Percentiles rank a stretch among this genome's conserved stretches.
Conservation (phyloP, 495 filamentous ascomycete species). For the Terfezia boudieri region DNA sequence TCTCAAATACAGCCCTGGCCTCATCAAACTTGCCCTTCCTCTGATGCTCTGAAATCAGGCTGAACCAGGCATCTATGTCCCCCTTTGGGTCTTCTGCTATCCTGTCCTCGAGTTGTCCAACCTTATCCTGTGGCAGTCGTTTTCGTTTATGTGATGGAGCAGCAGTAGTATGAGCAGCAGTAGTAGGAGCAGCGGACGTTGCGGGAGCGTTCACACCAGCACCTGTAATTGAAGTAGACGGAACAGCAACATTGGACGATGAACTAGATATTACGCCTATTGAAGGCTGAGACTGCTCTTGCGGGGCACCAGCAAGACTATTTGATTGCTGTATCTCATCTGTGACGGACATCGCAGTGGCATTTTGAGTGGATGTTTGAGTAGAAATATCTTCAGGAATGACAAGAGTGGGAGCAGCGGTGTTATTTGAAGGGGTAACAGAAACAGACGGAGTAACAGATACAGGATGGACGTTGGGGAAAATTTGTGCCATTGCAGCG, state of each 20-base stretch:
- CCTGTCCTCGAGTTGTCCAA: constrained; percentile 72
- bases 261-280: background rate
- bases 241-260: background rate
- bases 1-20: constrained; percentile 56
- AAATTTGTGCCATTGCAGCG: background rate
- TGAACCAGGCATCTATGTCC: constrained; percentile 74
- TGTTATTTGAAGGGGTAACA: background rate
- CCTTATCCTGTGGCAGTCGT: constrained; percentile 50
- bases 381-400: background rate
- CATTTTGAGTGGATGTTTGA: background rate
- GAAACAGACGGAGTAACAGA: background rate
- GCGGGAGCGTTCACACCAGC: background rate
- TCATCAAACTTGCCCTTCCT: constrained; percentile 61
- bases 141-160: constrained; percentile 22
- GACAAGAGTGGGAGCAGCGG: background rate
- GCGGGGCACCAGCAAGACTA: background rate
- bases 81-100: constrained; percentile 78
- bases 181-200: constrained; percentile 24
- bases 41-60: constrained; percentile 65
- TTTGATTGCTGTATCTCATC: background rate
- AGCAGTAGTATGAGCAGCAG: constrained; percentile 28
- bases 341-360: background rate
- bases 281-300: background rate
- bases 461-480: background rate
- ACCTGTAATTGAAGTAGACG: background rate